Conservation (phyloP, 2,329 filamentous ascomycete species). For the Orbilia ellipsospora region DNA sequence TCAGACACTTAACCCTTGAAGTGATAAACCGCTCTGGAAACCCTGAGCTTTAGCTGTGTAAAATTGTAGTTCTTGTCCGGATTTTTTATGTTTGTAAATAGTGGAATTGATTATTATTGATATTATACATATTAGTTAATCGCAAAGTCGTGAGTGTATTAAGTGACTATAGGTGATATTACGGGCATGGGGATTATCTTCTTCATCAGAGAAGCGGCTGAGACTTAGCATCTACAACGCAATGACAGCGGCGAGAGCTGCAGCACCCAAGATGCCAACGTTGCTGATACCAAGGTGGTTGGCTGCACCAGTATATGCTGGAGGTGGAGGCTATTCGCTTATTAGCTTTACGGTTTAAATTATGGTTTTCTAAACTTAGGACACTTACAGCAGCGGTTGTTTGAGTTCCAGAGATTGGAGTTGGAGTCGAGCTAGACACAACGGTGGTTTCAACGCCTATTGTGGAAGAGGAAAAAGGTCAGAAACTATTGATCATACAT, state of each 20-base stretch:
- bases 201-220: background rate
- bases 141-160: background rate
- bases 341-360: too few species aligned
- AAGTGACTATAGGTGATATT: too few species aligned
- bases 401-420: conserved; percentile 28
- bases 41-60: too few species aligned
- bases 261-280: conserved; percentile 33
- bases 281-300: conserved; percentile 20
- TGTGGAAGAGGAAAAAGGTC: background rate
- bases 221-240: conserved; percentile 28
- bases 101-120: conserved; percentile 1
- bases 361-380: too few species aligned
- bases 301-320: conserved; percentile 46
- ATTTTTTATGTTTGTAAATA: too few species aligned
- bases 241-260: conserved; percentile 28
- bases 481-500: conserved; percentile 7
- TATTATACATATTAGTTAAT: conserved; percentile 40
- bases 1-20: too few species aligned
- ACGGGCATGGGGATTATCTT: too few species aligned
- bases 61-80: too few species aligned
- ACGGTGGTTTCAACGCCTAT: conserved; percentile 16
- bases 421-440: background rate
- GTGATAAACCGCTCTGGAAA: too few species aligned
- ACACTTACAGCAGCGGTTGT: conserved; percentile 39
- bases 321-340: conserved; percentile 37